Conservation (phyloP, 1,284 basidiomycete species). For the Malassezia brasiliensis region DNA sequence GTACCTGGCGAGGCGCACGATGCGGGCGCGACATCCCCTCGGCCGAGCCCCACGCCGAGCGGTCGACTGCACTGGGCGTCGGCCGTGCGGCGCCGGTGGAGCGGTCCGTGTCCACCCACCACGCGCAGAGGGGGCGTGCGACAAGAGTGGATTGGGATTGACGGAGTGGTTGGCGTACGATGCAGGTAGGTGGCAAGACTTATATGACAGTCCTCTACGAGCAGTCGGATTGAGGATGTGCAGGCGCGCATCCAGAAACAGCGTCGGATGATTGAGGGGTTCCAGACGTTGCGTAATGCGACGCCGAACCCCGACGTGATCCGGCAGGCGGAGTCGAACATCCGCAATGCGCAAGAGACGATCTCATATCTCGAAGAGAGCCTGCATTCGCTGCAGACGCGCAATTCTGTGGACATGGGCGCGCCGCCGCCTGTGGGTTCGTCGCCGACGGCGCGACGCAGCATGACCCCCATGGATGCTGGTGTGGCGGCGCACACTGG, state of each 20-base stretch:
- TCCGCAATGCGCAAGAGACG: constrained; percentile 74
- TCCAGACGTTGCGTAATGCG: constrained; percentile 66
- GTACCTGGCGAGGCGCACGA: no score
- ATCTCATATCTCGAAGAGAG: constrained; percentile 79
- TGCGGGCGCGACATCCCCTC: neutral
- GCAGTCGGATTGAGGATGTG: constrained; percentile 76
- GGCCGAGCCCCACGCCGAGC: neutral
- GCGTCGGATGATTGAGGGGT: constrained; percentile 80
- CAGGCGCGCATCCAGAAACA: constrained; percentile 81
- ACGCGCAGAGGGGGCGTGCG: neutral
- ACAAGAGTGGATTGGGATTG: no score
- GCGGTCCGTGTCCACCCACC: constrained; percentile 1
- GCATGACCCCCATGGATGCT: neutral
- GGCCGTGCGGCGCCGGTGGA: neutral
- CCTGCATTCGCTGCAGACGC: constrained; percentile 66
- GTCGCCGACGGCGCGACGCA: neutral
- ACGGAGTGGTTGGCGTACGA: neutral
- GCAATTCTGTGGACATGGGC: constrained; percentile 51
- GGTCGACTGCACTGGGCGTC: neutral
- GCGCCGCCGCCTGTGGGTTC: neutral
- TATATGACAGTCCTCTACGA: constrained; percentile 52
- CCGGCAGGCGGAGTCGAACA: constrained; percentile 63
- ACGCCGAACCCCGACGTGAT: constrained; percentile 79
- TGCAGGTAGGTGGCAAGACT: neutral
- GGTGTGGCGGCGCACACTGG: neutral